Evolutionary conservation across 2,329 filamentous ascomycete species (phyloP).

Genomic region (Fusarium pseudonygamai): DNA sequence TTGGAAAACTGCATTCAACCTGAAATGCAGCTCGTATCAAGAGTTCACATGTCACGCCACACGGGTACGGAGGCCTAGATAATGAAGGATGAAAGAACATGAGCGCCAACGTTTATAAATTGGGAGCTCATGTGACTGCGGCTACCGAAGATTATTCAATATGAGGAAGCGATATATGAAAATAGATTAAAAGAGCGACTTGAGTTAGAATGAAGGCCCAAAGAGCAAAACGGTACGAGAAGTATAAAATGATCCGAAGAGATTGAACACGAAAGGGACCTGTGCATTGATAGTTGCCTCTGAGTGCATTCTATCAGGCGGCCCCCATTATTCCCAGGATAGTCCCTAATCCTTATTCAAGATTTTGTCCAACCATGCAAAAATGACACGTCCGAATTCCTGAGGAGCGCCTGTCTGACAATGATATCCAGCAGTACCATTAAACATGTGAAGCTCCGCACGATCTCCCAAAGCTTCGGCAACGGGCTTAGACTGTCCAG

Average conservation of each 20-base stretch:
- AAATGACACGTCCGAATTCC: conserved; percentile 1
- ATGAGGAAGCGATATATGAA: too few relatives aligned
- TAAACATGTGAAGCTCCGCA: conserved; percentile 11
- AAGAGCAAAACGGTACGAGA: background rate
- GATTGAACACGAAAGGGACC: background rate
- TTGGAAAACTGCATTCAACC: background rate
- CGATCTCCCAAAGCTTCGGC: background rate
- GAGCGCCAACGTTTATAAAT: fast-evolving
- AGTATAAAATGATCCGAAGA: background rate
- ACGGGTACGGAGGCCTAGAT: fast-evolving
- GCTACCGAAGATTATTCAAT: too few relatives aligned
- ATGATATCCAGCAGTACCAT: conserved; percentile 18
- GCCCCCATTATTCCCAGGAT: too few relatives aligned
- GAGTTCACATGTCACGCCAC: background rate
- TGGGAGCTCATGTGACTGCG: too few relatives aligned
- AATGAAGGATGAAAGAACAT: fast-evolving
- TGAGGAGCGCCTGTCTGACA: conserved; percentile 16
- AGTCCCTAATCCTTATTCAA: background rate
- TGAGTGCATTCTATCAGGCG: too few relatives aligned
- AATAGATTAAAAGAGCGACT: background rate
- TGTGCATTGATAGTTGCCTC: background rate
- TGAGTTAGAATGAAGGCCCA: background rate
- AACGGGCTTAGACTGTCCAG: conserved; percentile 1
- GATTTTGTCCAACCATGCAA: conserved; percentile 20
- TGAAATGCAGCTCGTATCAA: background rate